A percentile compares a stretch with the other conserved stretches of the same genome.
These are phyloP conservation scores for Backusella macrospora DNA, from an alignment of 192 early-diverging fungal genomes.

Conservation along the genomic window DNA sequence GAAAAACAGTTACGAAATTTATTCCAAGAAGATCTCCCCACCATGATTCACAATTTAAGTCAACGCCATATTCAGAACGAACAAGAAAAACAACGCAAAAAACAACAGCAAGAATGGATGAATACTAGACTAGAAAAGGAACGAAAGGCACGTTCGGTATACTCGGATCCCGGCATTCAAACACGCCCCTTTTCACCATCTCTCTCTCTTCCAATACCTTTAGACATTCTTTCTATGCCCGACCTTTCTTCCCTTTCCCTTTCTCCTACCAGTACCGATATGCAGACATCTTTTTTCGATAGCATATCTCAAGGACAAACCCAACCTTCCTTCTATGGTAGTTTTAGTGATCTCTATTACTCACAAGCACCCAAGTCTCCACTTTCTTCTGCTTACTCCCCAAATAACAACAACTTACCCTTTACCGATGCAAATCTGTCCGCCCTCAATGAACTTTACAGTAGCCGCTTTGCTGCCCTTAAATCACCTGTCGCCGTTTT, in stretches of 20 bases:
- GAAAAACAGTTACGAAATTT: constrained; percentile 86
- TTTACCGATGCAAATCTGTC: constrained; percentile 32
- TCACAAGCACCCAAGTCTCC: background rate
- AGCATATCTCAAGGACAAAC: background rate
- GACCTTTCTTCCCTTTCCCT: background rate
- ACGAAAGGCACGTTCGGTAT: constrained; percentile 9
- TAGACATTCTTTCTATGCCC: constrained; percentile 12
- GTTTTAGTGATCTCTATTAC: constrained; percentile 20
- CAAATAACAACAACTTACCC: background rate
- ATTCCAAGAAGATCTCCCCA: constrained; percentile 93
- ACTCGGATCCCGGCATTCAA: background rate
- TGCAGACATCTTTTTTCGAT: constrained; percentile 16
- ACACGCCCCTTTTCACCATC: background rate
- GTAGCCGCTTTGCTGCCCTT: constrained; percentile 20
- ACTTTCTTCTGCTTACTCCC: background rate
- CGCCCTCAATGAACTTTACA: constrained; percentile 19
- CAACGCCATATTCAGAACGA: constrained; percentile 66
- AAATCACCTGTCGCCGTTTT: constrained; percentile 6
- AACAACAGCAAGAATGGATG: background rate
- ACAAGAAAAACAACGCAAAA: constrained; percentile 42
- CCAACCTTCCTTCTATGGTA: constrained; percentile 8
- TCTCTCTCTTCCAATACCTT: background rate
- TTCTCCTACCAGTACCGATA: background rate
- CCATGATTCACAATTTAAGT: constrained; percentile 90
- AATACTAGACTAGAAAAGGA: background rate